These are phyloP conservation scores for Hypoxylon rubiginosum DNA, from an alignment of 2,329 filamentous ascomycete genomes.

Conservation along the genomic window DNA sequence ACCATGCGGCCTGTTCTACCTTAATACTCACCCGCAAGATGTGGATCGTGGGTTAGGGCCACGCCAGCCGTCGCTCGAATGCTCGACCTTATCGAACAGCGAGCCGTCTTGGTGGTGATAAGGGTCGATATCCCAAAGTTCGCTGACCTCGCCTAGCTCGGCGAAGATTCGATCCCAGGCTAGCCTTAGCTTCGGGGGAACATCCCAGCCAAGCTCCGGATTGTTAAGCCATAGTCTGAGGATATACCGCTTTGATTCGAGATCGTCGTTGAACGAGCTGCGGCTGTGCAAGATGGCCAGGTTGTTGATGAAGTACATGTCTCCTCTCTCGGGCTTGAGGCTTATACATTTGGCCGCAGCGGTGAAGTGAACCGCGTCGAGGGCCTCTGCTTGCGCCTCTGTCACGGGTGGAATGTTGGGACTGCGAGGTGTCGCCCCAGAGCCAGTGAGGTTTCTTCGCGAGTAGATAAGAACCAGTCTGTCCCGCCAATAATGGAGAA, in stretches of 20 bases:
- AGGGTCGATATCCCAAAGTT: too few relatives aligned
- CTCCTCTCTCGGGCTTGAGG: conserved; percentile 63
- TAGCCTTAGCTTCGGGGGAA: too few relatives aligned
- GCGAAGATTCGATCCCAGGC: too few relatives aligned
- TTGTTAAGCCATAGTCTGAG: conserved; percentile 66
- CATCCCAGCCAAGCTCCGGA: conserved; percentile 49
- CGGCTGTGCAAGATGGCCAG: conserved; percentile 67
- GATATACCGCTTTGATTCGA: conserved; percentile 61
- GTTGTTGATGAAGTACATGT: conserved; percentile 70
- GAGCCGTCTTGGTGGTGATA: too few relatives aligned
- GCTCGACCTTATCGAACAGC: too few relatives aligned
- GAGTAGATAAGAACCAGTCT: too few relatives aligned
- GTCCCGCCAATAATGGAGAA: too few relatives aligned
- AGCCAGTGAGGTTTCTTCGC: conserved; percentile 59
- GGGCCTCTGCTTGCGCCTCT: conserved; percentile 65
- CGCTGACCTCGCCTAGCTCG: too few relatives aligned
- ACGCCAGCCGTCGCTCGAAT: too few relatives aligned
- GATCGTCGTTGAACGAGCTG: conserved; percentile 62
- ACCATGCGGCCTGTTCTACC: too few relatives aligned
- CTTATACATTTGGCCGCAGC: conserved; percentile 61
- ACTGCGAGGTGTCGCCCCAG: conserved; percentile 66
- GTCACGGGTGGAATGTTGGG: conserved; percentile 68
- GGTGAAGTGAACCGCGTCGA: conserved; percentile 65
- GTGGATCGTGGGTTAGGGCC: too few relatives aligned
- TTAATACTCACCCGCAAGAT: too few relatives aligned